These are phyloP conservation scores for Polytrichum commune DNA, from an alignment of 225 moss, liverwort and hornwort species.

Conservation along the genomic window DNA sequence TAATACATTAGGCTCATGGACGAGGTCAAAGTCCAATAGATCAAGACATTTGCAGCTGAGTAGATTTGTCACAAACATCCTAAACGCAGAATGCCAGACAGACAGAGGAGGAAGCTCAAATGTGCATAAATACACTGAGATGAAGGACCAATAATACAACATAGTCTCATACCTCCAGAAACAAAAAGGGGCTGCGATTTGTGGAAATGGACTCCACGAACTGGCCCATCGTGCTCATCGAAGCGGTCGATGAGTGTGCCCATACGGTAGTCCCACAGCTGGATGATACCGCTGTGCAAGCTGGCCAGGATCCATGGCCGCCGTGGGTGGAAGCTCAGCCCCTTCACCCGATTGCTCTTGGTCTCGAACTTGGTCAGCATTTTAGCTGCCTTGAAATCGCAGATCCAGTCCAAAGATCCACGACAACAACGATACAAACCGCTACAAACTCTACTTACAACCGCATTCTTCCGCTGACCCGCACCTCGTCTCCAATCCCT, in stretches of 20 bases:
- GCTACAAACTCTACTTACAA: not conserved
- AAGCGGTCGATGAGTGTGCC: slow-evolving; percentile 97
- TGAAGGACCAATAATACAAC: too few species aligned
- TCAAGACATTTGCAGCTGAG: too few species aligned
- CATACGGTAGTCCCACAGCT: slow-evolving; percentile 99
- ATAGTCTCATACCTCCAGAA: slow-evolving; percentile 69
- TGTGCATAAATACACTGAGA: too few species aligned
- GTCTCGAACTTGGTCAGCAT: slow-evolving; percentile 99
- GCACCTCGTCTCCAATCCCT: too few species aligned
- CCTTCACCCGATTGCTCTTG: slow-evolving; percentile 99
- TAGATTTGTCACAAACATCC: too few species aligned
- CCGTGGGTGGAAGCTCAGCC: slow-evolving; percentile 95
- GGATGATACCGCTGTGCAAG: slow-evolving; percentile 96
- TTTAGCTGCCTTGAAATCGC: slow-evolving; percentile 26
- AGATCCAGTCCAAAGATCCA: slow-evolving; percentile 17
- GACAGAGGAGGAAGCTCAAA: too few species aligned
- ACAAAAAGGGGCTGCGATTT: slow-evolving; percentile 97
- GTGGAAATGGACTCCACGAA: slow-evolving; percentile 97
- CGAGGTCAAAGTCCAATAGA: too few species aligned
- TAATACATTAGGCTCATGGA: too few species aligned
- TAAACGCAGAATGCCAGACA: too few species aligned
- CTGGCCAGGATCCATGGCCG: slow-evolving; percentile 99
- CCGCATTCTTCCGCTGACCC: too few species aligned
- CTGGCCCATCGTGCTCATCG: slow-evolving; percentile 98
- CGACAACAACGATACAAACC: not conserved